A percentile compares a stretch with the other conserved stretches of the same genome.
These are phyloP conservation scores for Pseudohalonectria lignicola DNA, from an alignment of 2,329 filamentous ascomycete species.

Conservation along the genomic window DNA sequence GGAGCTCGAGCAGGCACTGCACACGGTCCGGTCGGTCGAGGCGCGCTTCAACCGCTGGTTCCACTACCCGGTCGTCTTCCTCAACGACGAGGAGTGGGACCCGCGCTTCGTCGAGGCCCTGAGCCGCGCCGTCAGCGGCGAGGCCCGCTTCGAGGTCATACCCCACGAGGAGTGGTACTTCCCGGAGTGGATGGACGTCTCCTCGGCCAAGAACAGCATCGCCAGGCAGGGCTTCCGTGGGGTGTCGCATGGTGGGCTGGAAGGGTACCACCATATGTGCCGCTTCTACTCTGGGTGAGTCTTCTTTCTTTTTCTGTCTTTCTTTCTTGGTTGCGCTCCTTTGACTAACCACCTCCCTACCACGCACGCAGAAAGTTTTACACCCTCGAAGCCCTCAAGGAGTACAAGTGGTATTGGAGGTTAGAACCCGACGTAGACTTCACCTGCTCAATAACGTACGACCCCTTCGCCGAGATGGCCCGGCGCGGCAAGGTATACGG, in stretches of 20 bases:
- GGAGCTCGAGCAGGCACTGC: conserved; percentile 26
- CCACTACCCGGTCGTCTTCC: conserved; percentile 33
- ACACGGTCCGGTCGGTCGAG: conserved; percentile 28
- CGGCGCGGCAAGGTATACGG: conserved; percentile 30
- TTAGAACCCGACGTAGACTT: conserved; percentile 32
- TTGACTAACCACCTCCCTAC: too few species aligned
- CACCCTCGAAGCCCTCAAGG: conserved; percentile 24
- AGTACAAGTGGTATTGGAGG: conserved; percentile 36
- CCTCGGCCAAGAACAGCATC: conserved; percentile 11
- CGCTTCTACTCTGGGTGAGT: conserved; percentile 30
- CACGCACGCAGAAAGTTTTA: conserved; percentile 32
- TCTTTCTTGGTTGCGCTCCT: too few species aligned
- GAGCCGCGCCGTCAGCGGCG: conserved; percentile 22
- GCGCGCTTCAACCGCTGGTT: conserved; percentile 33
- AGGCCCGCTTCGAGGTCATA: conserved; percentile 29
- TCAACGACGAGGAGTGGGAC: conserved; percentile 32
- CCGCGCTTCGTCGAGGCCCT: conserved; percentile 24
- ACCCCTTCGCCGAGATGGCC: conserved; percentile 34
- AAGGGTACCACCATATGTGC: conserved; percentile 28
- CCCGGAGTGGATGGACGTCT: conserved; percentile 18
- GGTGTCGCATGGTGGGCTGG: conserved; percentile 25
- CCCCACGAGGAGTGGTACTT: conserved; percentile 27
- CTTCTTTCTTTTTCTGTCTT: not conserved
- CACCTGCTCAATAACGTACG: conserved; percentile 33
- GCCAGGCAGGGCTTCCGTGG: conserved; percentile 15